A percentile compares a stretch with the other conserved stretches of the same genome.
Evolutionary conservation across 805 yeast genomes (phyloP).

Genomic region (Cyberlindnera japonica): DNA sequence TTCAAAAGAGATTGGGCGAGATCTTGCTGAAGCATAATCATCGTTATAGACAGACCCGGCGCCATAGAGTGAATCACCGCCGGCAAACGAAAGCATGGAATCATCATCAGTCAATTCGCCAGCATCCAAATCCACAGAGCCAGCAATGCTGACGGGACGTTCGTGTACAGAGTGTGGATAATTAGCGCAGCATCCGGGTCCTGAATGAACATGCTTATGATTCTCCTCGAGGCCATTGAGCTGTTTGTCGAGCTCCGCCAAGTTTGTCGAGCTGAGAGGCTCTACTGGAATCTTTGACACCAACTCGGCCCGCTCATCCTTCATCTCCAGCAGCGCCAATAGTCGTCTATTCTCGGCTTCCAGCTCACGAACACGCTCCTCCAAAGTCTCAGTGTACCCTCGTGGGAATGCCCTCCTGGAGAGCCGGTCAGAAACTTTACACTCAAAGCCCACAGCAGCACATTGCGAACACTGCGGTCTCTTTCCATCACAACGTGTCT

Average conservation of each 20-base stretch:
- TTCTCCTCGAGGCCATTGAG: slow-evolving; percentile 21
- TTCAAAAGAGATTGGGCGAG: slow-evolving; percentile 44
- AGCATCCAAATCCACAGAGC: slow-evolving; percentile 47
- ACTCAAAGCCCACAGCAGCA: slow-evolving; percentile 78
- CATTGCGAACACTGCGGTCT: slow-evolving; percentile 76
- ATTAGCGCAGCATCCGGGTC: slow-evolving; percentile 55
- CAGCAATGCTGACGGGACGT: slow-evolving; percentile 61
- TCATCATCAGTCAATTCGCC: slow-evolving; percentile 46
- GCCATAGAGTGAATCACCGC: slow-evolving; percentile 8
- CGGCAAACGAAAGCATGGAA: too few relatives aligned
- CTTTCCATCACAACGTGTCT: slow-evolving; percentile 74
- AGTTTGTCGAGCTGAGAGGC: slow-evolving; percentile 33
- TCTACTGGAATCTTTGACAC: slow-evolving; percentile 21
- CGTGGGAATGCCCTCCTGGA: slow-evolving; percentile 84
- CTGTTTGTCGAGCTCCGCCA: slow-evolving; percentile 31
- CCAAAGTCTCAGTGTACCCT: slow-evolving; percentile 88
- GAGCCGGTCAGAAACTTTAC: slow-evolving; percentile 84
- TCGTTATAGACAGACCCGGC: slow-evolving; percentile 9
- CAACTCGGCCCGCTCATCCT: slow-evolving; percentile 58
- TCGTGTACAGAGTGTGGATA: slow-evolving; percentile 55
- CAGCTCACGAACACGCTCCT: slow-evolving; percentile 80
- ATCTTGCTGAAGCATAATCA: slow-evolving; percentile 8
- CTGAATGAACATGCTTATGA: slow-evolving; percentile 38
- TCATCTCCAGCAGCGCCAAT: slow-evolving; percentile 55
- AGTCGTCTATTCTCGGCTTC: slow-evolving; percentile 77